phyloP scores from a whole-genome alignment of 208 protist species.

The Balamuthia mandrillaris region DNA sequence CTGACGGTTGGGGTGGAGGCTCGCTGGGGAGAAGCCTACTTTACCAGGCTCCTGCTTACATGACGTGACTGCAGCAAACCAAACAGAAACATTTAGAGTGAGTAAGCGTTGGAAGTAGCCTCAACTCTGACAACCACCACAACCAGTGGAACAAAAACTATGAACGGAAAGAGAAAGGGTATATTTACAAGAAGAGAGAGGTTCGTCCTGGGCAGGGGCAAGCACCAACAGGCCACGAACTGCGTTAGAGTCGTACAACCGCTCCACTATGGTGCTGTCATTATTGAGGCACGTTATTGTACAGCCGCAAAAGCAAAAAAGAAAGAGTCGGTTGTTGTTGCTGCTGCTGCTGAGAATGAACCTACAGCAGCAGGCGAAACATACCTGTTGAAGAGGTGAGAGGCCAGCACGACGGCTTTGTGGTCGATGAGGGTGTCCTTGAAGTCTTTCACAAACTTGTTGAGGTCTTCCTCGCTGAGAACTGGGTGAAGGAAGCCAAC shows the following conservation, averaged over 20 bases:
- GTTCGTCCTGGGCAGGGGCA: background rate
- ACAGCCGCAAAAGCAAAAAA: no score
- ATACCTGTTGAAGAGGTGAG: constrained; percentile 16
- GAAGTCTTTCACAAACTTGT: background rate
- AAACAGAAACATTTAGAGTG: background rate
- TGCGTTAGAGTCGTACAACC: background rate
- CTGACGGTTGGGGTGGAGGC: background rate
- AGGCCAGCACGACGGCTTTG: constrained; percentile 1
- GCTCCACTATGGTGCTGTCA: constrained; percentile 2
- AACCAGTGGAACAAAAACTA: no score
- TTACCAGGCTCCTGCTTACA: background rate
- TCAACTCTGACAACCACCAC: background rate
- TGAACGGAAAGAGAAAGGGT: background rate
- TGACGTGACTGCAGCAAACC: background rate
- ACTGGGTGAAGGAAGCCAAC: background rate
- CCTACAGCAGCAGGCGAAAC: background rate
- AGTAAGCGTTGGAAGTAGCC: background rate
- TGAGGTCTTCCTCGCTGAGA: background rate
- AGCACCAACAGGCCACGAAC: background rate
- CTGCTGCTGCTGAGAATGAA: background rate
- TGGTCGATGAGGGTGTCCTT: background rate
- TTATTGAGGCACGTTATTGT: background rate
- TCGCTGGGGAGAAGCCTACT: background rate
- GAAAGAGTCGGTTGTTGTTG: background rate
- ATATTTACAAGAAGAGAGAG: background rate